Base-by-base conservation (phyloP, 352 stramenopile species). In the Phytophthora litchii region DNA sequence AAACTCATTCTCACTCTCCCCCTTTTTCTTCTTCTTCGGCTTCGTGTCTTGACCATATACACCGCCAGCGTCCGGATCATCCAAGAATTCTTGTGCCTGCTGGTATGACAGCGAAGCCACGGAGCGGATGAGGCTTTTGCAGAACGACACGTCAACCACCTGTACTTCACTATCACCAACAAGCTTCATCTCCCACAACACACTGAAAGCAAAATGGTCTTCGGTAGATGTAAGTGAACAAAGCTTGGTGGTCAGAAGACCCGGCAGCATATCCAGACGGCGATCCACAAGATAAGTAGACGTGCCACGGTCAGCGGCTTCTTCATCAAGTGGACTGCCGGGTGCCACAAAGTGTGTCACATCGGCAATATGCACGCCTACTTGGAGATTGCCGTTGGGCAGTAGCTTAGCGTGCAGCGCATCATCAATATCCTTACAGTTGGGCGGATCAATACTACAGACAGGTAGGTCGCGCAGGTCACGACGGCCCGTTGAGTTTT, bases 251-350 rank as follows among this genome's bases (percentile, higher is more conserved):
- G 97, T 99, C 37, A 99, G 73, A 37, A 99, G 76, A 23, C 83
- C 86, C 2, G 97, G 97, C 16, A 99, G 75, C 97, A 99, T 99
- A 70, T 99, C 97, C 20, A 99, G 76, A 68, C 97, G 89, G 34
- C 96, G 93, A 45, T 99, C 97, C n/a, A 99, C 97, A 10, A 99
- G 84, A 72, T 99, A 99, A 2, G 96, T 99, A 19, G 96, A 99
- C 13, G 97, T 99, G 14, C 81, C 88, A 53, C 89, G 85, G 42
- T 94, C 80, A 4, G 79, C 85, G 7, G 89, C 91, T 67, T 99
- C 97, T 61, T 98, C 76, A 64, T 99, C 97, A 16, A 99, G 84
- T 7, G 97, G 78, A 23, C 78, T 96, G 16, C 90, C 96, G 12
- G 96, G 80, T 21, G 89, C 80, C 19, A 99, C 97, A 74, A 99